These are phyloP conservation scores for Coleophoma cylindrospora DNA, from an alignment of 2,329 filamentous ascomycete species.

Conservation along the genomic window DNA sequence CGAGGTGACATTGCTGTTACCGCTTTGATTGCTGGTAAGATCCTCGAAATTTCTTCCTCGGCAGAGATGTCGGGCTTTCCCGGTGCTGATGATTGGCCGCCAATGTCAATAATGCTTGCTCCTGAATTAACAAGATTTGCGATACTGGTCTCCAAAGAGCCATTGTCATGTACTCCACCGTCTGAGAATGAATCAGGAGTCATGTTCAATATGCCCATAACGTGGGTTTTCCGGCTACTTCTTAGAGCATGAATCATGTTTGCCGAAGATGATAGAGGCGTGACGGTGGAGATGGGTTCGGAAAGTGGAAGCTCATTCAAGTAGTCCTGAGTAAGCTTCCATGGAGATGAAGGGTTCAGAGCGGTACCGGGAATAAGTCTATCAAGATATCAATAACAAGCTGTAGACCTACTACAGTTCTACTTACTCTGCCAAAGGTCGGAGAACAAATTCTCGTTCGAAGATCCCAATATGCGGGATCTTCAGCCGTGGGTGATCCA, in stretches of 20 bases:
- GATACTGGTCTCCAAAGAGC: slow-evolving; percentile 38
- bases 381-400: slow-evolving; percentile 8
- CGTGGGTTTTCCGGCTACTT: slow-evolving; percentile 53
- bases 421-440: slow-evolving; percentile 73
- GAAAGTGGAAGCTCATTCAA: slow-evolving; percentile 51
- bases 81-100: slow-evolving; percentile 89
- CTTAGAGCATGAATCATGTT: slow-evolving; percentile 54
- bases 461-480: slow-evolving; percentile 82
- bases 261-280: slow-evolving; percentile 44
- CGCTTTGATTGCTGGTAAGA: slow-evolving; percentile 72
- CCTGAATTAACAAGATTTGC: slow-evolving; percentile 59
- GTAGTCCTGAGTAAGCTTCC: slow-evolving; percentile 56
- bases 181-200: slow-evolving; percentile 98
- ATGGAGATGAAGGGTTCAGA: slow-evolving; percentile 47
- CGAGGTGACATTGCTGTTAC: slow-evolving; percentile 62
- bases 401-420: not conserved
- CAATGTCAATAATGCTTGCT: slow-evolving; percentile 84
- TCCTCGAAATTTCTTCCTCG: slow-evolving; percentile 70
- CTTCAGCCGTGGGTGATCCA: slow-evolving; percentile 68
- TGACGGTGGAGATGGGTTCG: slow-evolving; percentile 52
- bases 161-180: slow-evolving; percentile 57
- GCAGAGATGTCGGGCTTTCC: slow-evolving; percentile 62
- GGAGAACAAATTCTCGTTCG: slow-evolving; percentile 90
- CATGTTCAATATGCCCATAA: slow-evolving; percentile 94
- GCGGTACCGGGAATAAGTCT: slow-evolving; percentile 52